Evolutionary conservation across 805 yeast species (phyloP), one percentile per base, ranked within the genome.

Genomic region (Candida awuae): DNA sequence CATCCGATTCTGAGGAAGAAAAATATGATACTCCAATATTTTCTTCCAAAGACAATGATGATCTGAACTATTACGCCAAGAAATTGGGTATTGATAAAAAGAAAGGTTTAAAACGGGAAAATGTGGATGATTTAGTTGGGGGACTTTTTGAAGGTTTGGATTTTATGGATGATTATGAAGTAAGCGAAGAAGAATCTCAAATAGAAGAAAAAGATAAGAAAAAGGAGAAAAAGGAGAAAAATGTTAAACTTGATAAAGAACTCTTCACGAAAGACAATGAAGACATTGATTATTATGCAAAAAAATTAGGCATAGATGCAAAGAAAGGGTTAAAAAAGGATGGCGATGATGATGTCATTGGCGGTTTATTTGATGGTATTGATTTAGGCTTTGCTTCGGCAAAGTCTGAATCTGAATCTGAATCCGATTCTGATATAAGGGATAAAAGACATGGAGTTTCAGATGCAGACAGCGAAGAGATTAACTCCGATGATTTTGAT

Each of bases 281-380:
- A 41, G 95, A 88, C 37, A 80, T 84, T 61, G 74, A 70, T 32
- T 85, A 80, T 53, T 88, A 86, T 56, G 90, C 96, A 4, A 82
- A 82, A 47, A 80, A 83, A 52, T 65, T 88, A 13, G 94, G 94
- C 1, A 58, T 84, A 47, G 67, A 67, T 37, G 74, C 77, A 43
- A 73, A 76, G 1, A 70, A 68, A 37, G 68, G 67, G n/a, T 62
- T 80, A 35, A 59, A 67, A 22, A 71, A 71, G 44, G 56, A 56
- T 10, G 78, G 68, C 30, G 86, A 77, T n/a, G 83, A 80, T 52
- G 95, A 87, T 60, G 73, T 80, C 2, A 66, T 87, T 34, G 95
- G 84, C 32, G 94, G 87, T 9, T 54, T 87, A 15, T 63, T 87
- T 4, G 95, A 85, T 37, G 95, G 90, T 0, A 56, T 75, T 8